Conservation (phyloP, 345 rosid genomes). For the Bruguiera sexangula region DNA sequence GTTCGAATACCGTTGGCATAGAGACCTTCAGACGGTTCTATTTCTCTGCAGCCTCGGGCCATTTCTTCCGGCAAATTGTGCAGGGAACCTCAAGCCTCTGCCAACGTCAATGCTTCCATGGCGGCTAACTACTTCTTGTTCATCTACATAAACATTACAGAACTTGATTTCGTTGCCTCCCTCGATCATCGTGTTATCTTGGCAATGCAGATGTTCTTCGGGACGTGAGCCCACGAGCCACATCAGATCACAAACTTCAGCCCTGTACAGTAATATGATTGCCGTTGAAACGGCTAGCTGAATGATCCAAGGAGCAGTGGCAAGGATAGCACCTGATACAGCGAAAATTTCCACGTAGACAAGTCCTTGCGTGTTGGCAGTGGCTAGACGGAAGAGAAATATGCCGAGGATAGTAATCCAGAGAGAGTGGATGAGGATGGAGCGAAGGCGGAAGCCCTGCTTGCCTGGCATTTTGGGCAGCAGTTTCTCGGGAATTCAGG, state of each 20-base stretch:
- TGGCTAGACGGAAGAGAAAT: constrained; percentile 21
- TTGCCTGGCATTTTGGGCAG: background rate
- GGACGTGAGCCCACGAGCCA: constrained; percentile 9
- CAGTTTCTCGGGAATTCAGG: too few species aligned
- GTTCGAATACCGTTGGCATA: background rate
- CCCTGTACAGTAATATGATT: constrained; percentile 17
- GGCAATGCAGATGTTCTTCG: background rate
- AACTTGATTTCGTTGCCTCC: background rate
- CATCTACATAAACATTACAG: background rate
- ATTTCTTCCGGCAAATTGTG: background rate
- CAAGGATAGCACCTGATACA: constrained; percentile 9
- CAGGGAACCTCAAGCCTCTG: background rate
- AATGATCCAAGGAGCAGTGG: constrained; percentile 1
- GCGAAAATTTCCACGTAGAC: constrained; percentile 6
- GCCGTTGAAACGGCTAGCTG: constrained; percentile 3
- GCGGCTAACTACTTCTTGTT: background rate
- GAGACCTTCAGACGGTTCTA: constrained; percentile 9
- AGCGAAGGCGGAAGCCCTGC: background rate
- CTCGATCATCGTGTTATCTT: background rate
- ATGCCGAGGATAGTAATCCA: constrained; percentile 17
- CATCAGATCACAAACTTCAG: constrained; percentile 17
- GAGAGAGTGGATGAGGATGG: constrained; percentile 19
- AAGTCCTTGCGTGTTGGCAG: constrained; percentile 20
- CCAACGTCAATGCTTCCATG: background rate
- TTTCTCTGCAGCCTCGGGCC: constrained; percentile 11